A percentile compares a stretch with the other conserved stretches of the same genome.
Evolutionary conservation across 2,329 filamentous ascomycete genomes (phyloP).

Genomic region (Stachybotrys echinatus): DNA sequence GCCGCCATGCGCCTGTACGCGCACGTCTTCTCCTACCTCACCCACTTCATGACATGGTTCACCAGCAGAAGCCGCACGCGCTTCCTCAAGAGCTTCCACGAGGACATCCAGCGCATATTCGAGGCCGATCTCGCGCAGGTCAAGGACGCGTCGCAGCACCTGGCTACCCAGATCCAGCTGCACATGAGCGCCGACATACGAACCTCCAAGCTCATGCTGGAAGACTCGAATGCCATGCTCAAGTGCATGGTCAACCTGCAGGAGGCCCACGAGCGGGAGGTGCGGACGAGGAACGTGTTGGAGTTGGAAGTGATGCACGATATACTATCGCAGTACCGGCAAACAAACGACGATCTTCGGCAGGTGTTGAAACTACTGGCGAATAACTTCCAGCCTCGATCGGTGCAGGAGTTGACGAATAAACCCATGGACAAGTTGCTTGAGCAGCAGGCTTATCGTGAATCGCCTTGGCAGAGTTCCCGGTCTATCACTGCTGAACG

Average conservation of each 20-base stretch:
- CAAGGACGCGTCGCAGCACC: constrained; percentile 3
- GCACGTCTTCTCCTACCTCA: constrained; percentile 9
- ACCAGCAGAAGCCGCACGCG: constrained; percentile 7
- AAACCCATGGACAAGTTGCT: neutral
- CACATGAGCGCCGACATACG: constrained; percentile 7
- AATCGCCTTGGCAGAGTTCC: neutral
- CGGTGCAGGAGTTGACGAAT: neutral
- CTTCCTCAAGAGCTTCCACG: constrained; percentile 10
- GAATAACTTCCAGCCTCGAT: neutral
- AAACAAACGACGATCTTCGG: neutral
- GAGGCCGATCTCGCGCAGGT: constrained; percentile 6
- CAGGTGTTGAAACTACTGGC: neutral
- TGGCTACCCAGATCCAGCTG: constrained; percentile 6
- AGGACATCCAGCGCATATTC: constrained; percentile 4
- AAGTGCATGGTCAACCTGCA: constrained; percentile 5
- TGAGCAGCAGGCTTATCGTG: constrained; percentile 1
- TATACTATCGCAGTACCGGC: neutral
- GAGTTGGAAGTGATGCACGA: neutral
- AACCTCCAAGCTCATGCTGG: constrained; percentile 6
- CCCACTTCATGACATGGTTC: constrained; percentile 11
- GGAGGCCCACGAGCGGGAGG: neutral
- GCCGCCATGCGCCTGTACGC: constrained; percentile 10
- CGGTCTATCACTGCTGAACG: neutral
- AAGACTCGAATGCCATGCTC: constrained; percentile 3
- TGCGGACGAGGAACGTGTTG: neutral